Evolutionary conservation across 1,139 yeast genomes (phyloP), one percentile per base, ranked within the genome.

Genomic region (Taphrina pruni): DNA sequence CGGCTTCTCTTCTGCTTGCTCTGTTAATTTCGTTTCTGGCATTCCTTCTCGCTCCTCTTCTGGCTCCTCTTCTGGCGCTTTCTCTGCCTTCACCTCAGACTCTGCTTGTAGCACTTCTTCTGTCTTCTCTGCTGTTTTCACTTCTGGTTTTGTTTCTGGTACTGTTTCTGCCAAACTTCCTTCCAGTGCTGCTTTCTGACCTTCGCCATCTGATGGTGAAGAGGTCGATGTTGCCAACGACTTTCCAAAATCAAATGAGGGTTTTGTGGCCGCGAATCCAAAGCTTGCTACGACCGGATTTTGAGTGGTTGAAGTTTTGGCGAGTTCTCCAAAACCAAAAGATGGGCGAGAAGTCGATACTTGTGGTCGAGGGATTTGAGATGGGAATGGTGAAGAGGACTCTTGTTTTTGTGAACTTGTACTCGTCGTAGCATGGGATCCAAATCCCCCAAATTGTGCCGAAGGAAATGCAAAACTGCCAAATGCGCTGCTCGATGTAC

Each of bases 401-500:
- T 45, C 48, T 14, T 12, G 20, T n/a, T n/a, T 45, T n/a, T 45
- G 20, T 17, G 48, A 14, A 4, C 9, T 45, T n/a, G 48, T n/a
- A 45, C 8, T 14, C 9, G 54, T 7, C 4, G n/a, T 26, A 6
- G 54, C 36, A 21, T 8, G 36, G 2, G 35, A 21, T 11, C 58
- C 58, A 21, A 56, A 56, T 11, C 60, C 60, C 9, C 60, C 60
- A 7, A 20, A 26, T 21, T 56, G 38, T 9, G 60, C 50, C n/a
- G 50, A 11, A 11, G 60, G 60, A 41, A 56, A 56, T 6, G 46
- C 7, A 35, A 56, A 56, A 17, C 36, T 36, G 12, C 58, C 58
- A 14, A 54, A 54, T 12, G 48, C 48, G 21, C 9, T 8, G 36
- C 54, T 50, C 12, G 54, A 21, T 11, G 36, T 21, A 14, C 20